A percentile compares a stretch with the other conserved stretches of the same genome.
These are phyloP conservation scores for Ceratobasidium sp. DNA, from an alignment of 1,284 basidiomycete genomes.

Conservation along the genomic window DNA sequence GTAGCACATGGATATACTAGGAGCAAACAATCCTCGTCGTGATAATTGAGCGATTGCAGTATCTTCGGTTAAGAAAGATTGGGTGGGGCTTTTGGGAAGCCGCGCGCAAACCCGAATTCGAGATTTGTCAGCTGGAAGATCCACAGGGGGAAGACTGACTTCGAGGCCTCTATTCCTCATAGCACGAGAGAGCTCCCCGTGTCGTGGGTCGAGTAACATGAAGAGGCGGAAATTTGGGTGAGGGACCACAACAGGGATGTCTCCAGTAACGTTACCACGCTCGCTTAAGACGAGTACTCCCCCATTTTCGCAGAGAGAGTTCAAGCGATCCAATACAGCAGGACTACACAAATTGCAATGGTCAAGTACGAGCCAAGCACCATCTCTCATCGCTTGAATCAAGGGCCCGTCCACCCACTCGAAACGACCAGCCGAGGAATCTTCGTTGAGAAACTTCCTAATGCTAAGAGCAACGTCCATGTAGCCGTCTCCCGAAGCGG, in stretches of 20 bases:
- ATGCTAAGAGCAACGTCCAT: neutral
- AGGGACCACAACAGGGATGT: constrained; percentile 78
- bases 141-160: constrained; percentile 60
- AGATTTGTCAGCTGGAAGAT: constrained; percentile 2
- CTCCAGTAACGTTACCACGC: constrained; percentile 82
- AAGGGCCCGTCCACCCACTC: constrained; percentile 98
- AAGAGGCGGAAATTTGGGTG: constrained; percentile 92
- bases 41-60: constrained; percentile 28
- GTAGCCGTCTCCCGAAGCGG: neutral
- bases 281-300: constrained; percentile 88
- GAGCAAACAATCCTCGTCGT: constrained; percentile 34
- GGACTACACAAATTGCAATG: constrained; percentile 95
- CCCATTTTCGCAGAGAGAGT: constrained; percentile 91
- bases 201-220: constrained; percentile 90
- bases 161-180: constrained; percentile 99
- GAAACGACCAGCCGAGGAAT: constrained; percentile 65
- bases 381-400: constrained; percentile 82
- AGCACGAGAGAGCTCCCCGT: constrained; percentile 94
- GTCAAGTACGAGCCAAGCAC: constrained; percentile 91
- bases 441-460: constrained; percentile 11
- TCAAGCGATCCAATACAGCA: constrained; percentile 95
- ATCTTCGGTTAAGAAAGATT: neutral
- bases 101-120: constrained; percentile 25
- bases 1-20: neutral
- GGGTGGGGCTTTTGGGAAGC: neutral